Conservation (phyloP, 2,329 filamentous ascomycete species). For the Elsinoe batatas region DNA sequence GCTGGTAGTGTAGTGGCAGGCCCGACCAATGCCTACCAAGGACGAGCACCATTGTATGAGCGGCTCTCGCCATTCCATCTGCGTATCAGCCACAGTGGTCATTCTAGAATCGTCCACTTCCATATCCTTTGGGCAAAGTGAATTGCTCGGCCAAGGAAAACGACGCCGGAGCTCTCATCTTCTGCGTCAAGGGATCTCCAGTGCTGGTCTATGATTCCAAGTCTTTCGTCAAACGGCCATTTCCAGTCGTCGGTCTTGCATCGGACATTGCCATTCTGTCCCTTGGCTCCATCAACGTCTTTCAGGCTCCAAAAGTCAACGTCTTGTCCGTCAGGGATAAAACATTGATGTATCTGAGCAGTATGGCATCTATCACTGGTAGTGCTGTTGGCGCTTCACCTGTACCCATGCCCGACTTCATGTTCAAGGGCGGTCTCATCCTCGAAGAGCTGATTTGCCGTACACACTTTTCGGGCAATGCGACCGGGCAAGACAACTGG, state of each 20-base stretch:
- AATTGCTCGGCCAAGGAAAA: background rate
- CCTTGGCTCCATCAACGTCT: background rate
- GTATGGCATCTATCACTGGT: background rate
- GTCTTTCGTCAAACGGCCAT: background rate
- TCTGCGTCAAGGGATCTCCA: background rate
- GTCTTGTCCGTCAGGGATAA: background rate
- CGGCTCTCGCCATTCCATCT: background rate
- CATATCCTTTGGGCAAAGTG: background rate
- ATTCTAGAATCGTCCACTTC: background rate
- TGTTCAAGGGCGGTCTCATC: background rate
- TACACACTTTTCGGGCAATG: too few relatives aligned
- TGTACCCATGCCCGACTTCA: background rate
- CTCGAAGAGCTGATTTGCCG: background rate
- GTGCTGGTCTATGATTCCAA: background rate
- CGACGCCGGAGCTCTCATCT: background rate
- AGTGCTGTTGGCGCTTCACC: background rate
- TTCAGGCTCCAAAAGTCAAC: too few relatives aligned
- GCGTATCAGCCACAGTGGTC: background rate
- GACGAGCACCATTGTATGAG: background rate
- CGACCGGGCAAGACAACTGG: too few relatives aligned
- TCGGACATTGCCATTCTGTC: background rate
- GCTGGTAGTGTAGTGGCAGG: too few relatives aligned
- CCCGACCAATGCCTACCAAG: background rate
- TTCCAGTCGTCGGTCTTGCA: background rate
- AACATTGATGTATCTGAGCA: background rate